A percentile compares a stretch with the other conserved stretches of the same genome.
These are phyloP conservation scores for Candida tropicalis DNA, from an alignment of 1,139 yeast species.

Conservation along the genomic window DNA sequence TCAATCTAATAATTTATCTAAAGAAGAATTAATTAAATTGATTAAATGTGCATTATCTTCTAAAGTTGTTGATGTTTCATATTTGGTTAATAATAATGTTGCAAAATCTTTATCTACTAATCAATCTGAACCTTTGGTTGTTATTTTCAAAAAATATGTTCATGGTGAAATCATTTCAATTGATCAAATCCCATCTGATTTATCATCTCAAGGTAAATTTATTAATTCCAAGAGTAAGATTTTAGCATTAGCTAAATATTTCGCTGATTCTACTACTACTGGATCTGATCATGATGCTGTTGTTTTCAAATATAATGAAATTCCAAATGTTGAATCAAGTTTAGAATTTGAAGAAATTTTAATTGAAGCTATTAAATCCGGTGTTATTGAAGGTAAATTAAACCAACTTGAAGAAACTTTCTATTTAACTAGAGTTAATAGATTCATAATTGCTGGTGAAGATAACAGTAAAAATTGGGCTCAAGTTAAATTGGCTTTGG, in stretches of 20 bases:
- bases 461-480: conserved; percentile 40
- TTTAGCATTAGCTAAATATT: conserved; percentile 45
- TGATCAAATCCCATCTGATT: conserved; percentile 15
- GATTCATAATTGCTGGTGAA: conserved; percentile 45
- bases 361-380: conserved; percentile 47
- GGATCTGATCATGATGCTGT: conserved; percentile 20
- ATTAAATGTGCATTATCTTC: conserved; percentile 42
- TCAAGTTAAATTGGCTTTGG: conserved; percentile 37
- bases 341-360: conserved; percentile 45
- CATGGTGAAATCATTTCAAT: conserved; percentile 33
- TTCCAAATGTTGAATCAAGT: conserved; percentile 36
- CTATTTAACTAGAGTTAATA: conserved; percentile 45
- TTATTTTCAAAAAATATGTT: conserved; percentile 37
- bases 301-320: conserved; percentile 39
- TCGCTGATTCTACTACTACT: conserved; percentile 22
- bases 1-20: conserved; percentile 13
- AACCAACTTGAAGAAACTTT: conserved; percentile 49
- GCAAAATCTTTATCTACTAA: conserved; percentile 31
- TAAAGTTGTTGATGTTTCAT: conserved; percentile 47
- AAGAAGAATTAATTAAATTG: conserved; percentile 36
- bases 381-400: conserved; percentile 50
- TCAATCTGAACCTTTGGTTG: conserved; percentile 26
- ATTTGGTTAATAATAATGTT: conserved; percentile 45
- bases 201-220: conserved; percentile 24
- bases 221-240: conserved; percentile 42